Evolutionary conservation across 176 grass and related monocot species (phyloP), one percentile per base, ranked within the genome.

Genomic region (Paspalum vaginatum): DNA sequence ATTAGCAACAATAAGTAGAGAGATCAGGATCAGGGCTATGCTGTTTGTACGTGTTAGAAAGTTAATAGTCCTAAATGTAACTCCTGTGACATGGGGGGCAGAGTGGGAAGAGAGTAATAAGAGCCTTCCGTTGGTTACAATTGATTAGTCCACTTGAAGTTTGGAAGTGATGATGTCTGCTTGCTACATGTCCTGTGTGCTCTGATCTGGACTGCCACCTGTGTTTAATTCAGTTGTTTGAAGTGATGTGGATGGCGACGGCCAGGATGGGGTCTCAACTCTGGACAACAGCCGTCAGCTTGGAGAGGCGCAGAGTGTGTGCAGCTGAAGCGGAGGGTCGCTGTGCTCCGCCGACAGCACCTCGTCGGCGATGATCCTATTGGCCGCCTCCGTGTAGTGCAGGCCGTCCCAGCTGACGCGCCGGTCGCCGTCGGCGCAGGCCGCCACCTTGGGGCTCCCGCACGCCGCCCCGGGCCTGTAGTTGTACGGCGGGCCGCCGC

Each of bases 331-430:
- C 9, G 8, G 52, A 25, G 79, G 88, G 6, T 65, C 77, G 18
- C 11, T 86, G 37, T 90, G 61, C 27, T 90, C 46, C 0, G 76
- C 15, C 15, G 78, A 86, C 0, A 86, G 71, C 55, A 90, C 27
- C 61, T 83, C 52, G 9, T 68, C 54, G 22, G 88, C 82, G 9
- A 89, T 44, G 6, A 86, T 66, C 61, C 21, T 40, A 53, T 82
- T 89, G 1, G 83, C 78, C 15, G 78, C 83, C 57, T 89, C 78
- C 8, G 87, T 89, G 54, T 78, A 85, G 43, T 89, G 87, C 57
- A 78, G n/a, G 0, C 87, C 87, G 50, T 91, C 91, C 91, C 91
- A 94, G 64, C 79, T 88, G 53, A 91, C 55, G 50, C 52, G 25
- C 68, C 43, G 25, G 2, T 62, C 65, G 39, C 85, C 89, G 12